These are phyloP conservation scores for Lasiosphaeria hispida DNA, from an alignment of 495 filamentous ascomycete species.

Conservation along the genomic window DNA sequence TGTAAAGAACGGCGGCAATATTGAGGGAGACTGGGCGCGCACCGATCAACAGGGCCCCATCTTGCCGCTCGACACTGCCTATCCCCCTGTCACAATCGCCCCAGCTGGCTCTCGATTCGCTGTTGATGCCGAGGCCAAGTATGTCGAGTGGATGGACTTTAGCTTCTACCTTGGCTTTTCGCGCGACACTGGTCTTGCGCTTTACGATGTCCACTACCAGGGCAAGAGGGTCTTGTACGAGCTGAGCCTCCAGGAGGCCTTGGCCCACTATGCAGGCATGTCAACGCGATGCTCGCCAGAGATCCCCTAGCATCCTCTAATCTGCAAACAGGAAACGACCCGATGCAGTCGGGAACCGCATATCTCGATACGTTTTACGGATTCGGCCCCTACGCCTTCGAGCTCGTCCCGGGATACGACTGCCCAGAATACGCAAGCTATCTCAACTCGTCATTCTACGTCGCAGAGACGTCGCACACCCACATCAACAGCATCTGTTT, in stretches of 20 bases:
- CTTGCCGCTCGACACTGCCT: slow-evolving; percentile 34
- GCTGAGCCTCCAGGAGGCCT: slow-evolving; percentile 53
- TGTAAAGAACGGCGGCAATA: slow-evolving; percentile 37
- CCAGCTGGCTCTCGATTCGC: slow-evolving; percentile 39
- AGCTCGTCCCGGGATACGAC: slow-evolving; percentile 51
- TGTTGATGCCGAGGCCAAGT: slow-evolving; percentile 45
- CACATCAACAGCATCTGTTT: slow-evolving; percentile 48
- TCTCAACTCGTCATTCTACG: slow-evolving; percentile 40
- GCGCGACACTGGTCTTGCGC: slow-evolving; percentile 41
- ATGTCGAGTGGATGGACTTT: slow-evolving; percentile 55
- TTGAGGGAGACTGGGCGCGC: slow-evolving; percentile 46
- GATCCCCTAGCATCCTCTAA: not conserved
- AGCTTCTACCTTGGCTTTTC: slow-evolving; percentile 49
- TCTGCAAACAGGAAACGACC: slow-evolving; percentile 37
- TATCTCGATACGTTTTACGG: slow-evolving; percentile 50
- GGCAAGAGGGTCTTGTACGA: slow-evolving; percentile 55
- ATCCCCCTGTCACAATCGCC: slow-evolving; percentile 38
- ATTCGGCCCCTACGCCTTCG: slow-evolving; percentile 45
- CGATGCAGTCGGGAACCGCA: slow-evolving; percentile 39
- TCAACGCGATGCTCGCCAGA: not conserved
- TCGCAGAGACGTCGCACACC: slow-evolving; percentile 38
- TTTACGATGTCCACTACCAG: slow-evolving; percentile 53
- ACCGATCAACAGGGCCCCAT: slow-evolving; percentile 35
- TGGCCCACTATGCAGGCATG: slow-evolving; percentile 52
- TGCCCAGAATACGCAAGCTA: slow-evolving; percentile 51